Percentiles rank a stretch among this genome's conserved stretches.
Evolutionary conservation across 768 basidiomycete species (phyloP).

Genomic region (Psilocybe subaeruginosa): DNA sequence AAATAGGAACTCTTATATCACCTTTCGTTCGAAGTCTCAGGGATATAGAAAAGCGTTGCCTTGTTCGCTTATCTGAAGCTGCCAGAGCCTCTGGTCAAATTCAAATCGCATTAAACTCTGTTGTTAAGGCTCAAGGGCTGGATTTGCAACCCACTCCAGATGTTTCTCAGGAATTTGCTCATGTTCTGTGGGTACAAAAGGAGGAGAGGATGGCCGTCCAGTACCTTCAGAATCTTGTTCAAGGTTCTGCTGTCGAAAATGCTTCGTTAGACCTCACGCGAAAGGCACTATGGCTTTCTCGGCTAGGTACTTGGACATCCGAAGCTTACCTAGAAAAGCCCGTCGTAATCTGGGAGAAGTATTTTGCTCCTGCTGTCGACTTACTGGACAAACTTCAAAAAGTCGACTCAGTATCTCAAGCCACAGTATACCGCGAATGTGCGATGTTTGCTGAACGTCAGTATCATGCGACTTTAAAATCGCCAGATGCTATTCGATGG

Average conservation of each 20-base stretch:
- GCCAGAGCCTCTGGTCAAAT: conserved; percentile 70
- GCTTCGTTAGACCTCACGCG: neutral
- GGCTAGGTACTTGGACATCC: conserved; percentile 89
- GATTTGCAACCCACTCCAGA: conserved; percentile 46
- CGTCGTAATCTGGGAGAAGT: conserved; percentile 64
- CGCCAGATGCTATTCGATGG: conserved; percentile 70
- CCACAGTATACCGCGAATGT: conserved; percentile 75
- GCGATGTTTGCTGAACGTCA: conserved; percentile 91
- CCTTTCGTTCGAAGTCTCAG: conserved; percentile 54
- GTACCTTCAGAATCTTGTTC: conserved; percentile 52
- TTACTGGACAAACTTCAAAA: conserved; percentile 26
- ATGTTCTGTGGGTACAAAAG: conserved; percentile 86
- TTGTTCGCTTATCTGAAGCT: conserved; percentile 69
- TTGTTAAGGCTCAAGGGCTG: conserved; percentile 73
- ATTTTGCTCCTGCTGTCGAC: conserved; percentile 66
- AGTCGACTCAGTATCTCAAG: conserved; percentile 28
- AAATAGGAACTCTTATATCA: conserved; percentile 71
- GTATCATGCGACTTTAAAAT: conserved; percentile 69
- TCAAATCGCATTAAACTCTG: conserved; percentile 87
- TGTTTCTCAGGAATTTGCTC: conserved; percentile 81
- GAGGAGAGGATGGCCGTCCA: conserved; percentile 87
- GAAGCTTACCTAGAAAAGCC: conserved; percentile 86
- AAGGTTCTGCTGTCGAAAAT: neutral
- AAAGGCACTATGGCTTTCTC: conserved; percentile 57
- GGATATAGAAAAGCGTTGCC: conserved; percentile 68